Evolutionary conservation across 2,329 filamentous ascomycete species (phyloP), one percentile per base, ranked within the genome.

Genomic region (Aspergillus tubingensis): DNA sequence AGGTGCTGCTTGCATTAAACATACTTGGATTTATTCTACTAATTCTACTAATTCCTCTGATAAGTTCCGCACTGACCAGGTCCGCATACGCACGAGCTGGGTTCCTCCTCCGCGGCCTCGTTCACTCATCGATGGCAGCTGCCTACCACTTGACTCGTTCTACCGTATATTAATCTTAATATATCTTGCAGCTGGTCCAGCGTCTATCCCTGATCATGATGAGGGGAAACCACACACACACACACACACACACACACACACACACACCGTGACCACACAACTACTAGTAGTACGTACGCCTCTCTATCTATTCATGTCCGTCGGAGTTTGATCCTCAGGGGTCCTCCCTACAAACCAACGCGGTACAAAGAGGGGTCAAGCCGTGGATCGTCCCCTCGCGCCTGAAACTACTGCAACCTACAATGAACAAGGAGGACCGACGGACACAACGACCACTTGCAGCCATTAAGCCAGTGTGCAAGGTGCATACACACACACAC

Each of bases 1-100:
- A 63, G 57, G 54, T 53, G 54, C 55, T 60, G 53, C 53, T 25
- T 49, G 25, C 44, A 49, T 58, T 32, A 36, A 36, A 36, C 32
- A 36, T 11, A 27, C 25, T 27, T 36, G 32, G 11, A 36, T 43
- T 43, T 43, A 43, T 43, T 41, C 15, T 41, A 44, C 11, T 44
- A 44, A 43, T 43, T 41, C 15, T 41, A 44, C 11, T 44, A 44
- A 19, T 44, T 13, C 17, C 41, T 21, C n/a, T 44, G 41, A 44
- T 23, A 54, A 59, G 32, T 27, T 48, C 58, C 53, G 64, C 65
- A 66, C 62, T 62, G 65, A 59, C 65, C 64, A 67, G 57, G 23
- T 5, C 25, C 19, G 11, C 39, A 21, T n/a, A 53, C 36, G 17
- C 39, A 27, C 36, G 36, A 54, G 52, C 36, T 43, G 36, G 25